Base-by-base conservation (phyloP, 768 basidiomycete species). In the Xanthoconium purpureum region DNA sequence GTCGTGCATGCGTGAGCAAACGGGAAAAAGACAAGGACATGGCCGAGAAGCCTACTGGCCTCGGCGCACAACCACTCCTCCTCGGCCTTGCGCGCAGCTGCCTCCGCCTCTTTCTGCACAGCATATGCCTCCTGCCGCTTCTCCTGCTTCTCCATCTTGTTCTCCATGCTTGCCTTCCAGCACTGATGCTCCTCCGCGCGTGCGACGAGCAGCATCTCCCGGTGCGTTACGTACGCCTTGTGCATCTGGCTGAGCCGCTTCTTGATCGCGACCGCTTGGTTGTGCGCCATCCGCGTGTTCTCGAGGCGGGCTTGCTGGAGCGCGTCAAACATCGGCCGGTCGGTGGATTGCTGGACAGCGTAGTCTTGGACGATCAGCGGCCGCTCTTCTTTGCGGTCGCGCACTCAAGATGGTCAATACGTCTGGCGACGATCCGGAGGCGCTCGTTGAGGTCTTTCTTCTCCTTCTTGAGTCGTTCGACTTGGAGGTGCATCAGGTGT, bases 401-500 rank as follows among this genome's bases (percentile, higher is more conserved):
- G 53, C 95, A 91, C 74, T 98, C 96, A 89, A 71, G 74, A n/a
- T 99, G 96, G 68, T 98, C 96, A 63, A 98, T 83, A 24, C 94
- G 88, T 75, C 98, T 98, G 36, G 85, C 70, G 42, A 87, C 81
- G 60, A 95, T 83, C 28, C 93, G 87, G 47, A 96, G n/a, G n/a
- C n/a, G n/a, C n/a, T n/a, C n/a, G n/a, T n/a, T n/a, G n/a, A n/a
- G n/a, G n/a, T n/a, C n/a, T 65, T 84, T 88, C 80, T 94, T 95
- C 76, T 98, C 95, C 75, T 96, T 97, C 76, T 97, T 95, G 44
- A 98, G 80, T 68, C 97, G 94, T 61, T 93, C 87, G 36, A 97
- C 94, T 71, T 96, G 94, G 62, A 97, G 83, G 30, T 81, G 83
- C 71, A 98, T 88, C 58, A 98, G 82, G 47, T 84, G 84, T 64